Percentiles rank a stretch among this genome's conserved stretches.
These are phyloP conservation scores for Graphiopsis chlorocephala DNA, from an alignment of 2,329 filamentous ascomycete genomes.

Conservation along the genomic window DNA sequence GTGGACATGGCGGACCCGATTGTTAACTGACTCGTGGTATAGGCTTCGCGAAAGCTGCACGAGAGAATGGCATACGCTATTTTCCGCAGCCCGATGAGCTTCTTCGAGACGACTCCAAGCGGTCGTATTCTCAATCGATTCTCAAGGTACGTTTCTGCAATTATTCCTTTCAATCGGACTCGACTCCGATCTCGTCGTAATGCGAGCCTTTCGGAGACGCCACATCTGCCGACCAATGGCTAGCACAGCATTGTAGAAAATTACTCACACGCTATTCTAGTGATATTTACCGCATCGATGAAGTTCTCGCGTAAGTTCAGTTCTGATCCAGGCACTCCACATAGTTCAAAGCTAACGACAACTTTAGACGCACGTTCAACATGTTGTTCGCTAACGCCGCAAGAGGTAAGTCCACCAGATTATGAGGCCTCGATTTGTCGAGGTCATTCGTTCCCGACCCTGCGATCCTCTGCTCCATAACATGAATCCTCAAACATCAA, in stretches of 20 bases:
- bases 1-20: constrained; percentile 1
- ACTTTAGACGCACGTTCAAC: constrained; percentile 76
- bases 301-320: constrained; percentile 70
- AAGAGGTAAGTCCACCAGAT: constrained; percentile 40
- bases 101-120: constrained; percentile 95
- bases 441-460: neutral
- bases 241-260: neutral
- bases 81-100: constrained; percentile 96
- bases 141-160: constrained; percentile 63
- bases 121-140: constrained; percentile 97
- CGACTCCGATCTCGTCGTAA: neutral
- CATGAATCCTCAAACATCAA: neutral
- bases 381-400: constrained; percentile 64
- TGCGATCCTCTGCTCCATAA: neutral
- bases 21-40: constrained; percentile 16
- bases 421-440: neutral
- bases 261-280: constrained; percentile 37
- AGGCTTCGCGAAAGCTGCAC: constrained; percentile 93
- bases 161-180: neutral
- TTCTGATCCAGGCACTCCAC: neutral
- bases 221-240: neutral
- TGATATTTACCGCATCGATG: constrained; percentile 79
- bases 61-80: constrained; percentile 97
- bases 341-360: neutral
- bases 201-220: neutral